These are phyloP conservation scores for Raffaelea arxii DNA, from an alignment of 2,329 filamentous ascomycete species.

Conservation along the genomic window DNA sequence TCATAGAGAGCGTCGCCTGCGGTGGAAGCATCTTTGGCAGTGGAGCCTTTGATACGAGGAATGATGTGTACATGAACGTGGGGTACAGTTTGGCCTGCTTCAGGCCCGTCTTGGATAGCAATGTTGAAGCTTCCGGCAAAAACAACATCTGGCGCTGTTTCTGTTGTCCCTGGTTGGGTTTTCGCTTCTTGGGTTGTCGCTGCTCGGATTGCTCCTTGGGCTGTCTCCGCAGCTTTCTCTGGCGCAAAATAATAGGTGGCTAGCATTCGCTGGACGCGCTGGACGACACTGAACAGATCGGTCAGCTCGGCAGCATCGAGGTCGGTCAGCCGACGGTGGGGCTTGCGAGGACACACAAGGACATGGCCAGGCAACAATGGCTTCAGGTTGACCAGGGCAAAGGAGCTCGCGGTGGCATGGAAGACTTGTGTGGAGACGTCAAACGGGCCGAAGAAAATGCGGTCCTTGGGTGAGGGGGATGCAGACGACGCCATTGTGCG, in stretches of 20 bases:
- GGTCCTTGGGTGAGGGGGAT: not conserved
- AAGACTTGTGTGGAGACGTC: slow-evolving; percentile 83
- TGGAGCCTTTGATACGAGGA: slow-evolving; percentile 54
- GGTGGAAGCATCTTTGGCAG: slow-evolving; percentile 23
- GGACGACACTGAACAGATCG: slow-evolving; percentile 83
- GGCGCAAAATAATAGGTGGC: slow-evolving; percentile 41
- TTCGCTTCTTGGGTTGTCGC: too few species aligned
- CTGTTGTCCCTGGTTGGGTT: too few species aligned
- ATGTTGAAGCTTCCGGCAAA: slow-evolving; percentile 71
- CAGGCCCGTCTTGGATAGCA: slow-evolving; percentile 84
- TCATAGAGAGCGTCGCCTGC: slow-evolving; percentile 68
- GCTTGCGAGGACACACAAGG: slow-evolving; percentile 67
- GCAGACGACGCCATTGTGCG: not conserved
- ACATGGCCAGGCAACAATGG: slow-evolving; percentile 89
- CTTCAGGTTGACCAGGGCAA: slow-evolving; percentile 90
- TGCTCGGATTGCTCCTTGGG: too few species aligned
- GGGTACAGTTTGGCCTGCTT: slow-evolving; percentile 86
- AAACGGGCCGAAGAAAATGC: slow-evolving; percentile 64
- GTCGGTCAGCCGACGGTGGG: slow-evolving; percentile 65
- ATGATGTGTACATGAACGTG: slow-evolving; percentile 94
- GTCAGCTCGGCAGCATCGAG: slow-evolving; percentile 59
- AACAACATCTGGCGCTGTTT: too few species aligned
- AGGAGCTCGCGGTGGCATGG: slow-evolving; percentile 67
- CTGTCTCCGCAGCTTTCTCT: too few species aligned
- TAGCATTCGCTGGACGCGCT: slow-evolving; percentile 70